phyloP scores from a whole-genome alignment of 306 rosid genomes.

The Fagus crenata region DNA sequence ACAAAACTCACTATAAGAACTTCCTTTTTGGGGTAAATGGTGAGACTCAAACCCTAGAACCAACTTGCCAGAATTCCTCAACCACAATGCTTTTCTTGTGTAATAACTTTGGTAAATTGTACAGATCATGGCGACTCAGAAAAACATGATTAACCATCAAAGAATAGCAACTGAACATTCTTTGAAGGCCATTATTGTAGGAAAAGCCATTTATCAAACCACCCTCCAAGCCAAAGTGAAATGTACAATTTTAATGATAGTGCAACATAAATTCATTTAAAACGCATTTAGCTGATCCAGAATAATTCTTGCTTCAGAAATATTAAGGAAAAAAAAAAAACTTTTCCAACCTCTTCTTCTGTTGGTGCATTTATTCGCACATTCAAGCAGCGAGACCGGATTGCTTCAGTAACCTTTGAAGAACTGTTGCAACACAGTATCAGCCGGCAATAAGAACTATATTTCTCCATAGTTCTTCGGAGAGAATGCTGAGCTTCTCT shows the following conservation, averaged over 20 bases:
- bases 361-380: constrained; percentile 80
- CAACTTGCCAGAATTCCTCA: background rate
- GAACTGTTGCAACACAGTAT: constrained; percentile 94
- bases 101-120: background rate
- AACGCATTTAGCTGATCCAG: constrained; percentile 1
- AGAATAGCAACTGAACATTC: background rate
- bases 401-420: constrained; percentile 94
- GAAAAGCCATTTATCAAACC: background rate
- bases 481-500: constrained; percentile 96
- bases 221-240: background rate
- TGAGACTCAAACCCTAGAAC: background rate
- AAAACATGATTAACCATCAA: background rate
- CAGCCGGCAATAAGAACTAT: constrained; percentile 84
- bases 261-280: background rate
- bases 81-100: background rate
- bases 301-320: background rate
- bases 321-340: background rate
- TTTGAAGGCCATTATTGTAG: background rate
- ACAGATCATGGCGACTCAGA: too few species aligned
- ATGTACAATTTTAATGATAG: background rate
- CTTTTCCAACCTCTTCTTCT: constrained; percentile 64
- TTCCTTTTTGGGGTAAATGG: background rate
- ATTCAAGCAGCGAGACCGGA: constrained; percentile 91
- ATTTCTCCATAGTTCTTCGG: constrained; percentile 94
- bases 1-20: background rate